Base-by-base conservation (phyloP, 83 land plant genomes). In the Picea abies region DNA sequence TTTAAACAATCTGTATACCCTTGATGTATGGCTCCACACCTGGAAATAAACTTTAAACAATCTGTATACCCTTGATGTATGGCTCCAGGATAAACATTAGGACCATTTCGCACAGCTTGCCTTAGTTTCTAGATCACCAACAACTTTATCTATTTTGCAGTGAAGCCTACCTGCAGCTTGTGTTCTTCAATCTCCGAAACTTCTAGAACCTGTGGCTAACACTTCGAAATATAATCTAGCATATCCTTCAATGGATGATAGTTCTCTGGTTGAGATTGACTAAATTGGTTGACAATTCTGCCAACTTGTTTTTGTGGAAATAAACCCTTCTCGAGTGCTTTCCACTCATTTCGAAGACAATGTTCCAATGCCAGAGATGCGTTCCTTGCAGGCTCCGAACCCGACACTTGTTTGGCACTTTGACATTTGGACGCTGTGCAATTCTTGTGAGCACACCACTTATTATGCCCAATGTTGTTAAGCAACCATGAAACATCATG, bases 41-140 rank as follows among this genome's bases (percentile, higher is more conserved):
- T 26, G 29, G 29, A 32, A 32, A 32, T 32, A 32, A 32, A 32
- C 35, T 32, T 32, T 32, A 32, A 32, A 32, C 35, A 32, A 32
- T 32, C 35, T 32, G 35, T 32, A 32, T 32, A 32, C 35, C 35
- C 35, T 32, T 32, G 35, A 81, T 89, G 93, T 61, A 94, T 92
- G 25, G 99, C 98, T 71, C 99, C 98, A 44, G 99, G 99, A 93
- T 97, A 92, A 32, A 86, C 82, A 61, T 88, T 85, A 73, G 94
- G 84, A 10, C 99, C 99, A 89, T 95, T 97, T 32, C 91, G 83
- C 10, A 97, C 90, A 44, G 93, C 89, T 44, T 85, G 63, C 68
- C 99, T 87, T 84, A 92, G 77, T 68, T 86, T 87, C 20, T 81
- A 81, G 19, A 81, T 32, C 35, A 32, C 35, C 35, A 32, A 32